These are phyloP conservation scores for Tilletia caries DNA, from an alignment of 1,284 basidiomycete species.

Conservation along the genomic window DNA sequence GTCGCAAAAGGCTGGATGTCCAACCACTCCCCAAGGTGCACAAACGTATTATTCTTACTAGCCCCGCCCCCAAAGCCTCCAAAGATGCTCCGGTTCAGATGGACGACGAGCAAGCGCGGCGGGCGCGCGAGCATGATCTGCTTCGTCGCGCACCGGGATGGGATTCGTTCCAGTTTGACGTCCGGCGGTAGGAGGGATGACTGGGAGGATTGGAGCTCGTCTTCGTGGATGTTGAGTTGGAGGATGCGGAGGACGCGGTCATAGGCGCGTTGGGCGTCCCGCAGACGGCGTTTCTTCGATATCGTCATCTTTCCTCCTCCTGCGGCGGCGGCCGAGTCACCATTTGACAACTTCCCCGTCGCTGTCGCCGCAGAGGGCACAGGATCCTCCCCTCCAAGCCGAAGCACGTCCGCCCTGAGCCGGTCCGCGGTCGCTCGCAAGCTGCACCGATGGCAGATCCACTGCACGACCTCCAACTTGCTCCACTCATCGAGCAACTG, in stretches of 20 bases:
- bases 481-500: constrained; percentile 42
- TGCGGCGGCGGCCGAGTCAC: neutral
- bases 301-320: constrained; percentile 10
- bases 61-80: constrained; percentile 29
- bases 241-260: constrained; percentile 25
- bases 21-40: constrained; percentile 43
- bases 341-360: no score
- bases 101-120: constrained; percentile 40
- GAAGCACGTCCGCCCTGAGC: constrained; percentile 10
- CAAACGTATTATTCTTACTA: constrained; percentile 44
- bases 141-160: constrained; percentile 39
- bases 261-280: constrained; percentile 17
- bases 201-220: constrained; percentile 26
- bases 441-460: constrained; percentile 50
- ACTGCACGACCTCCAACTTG: constrained; percentile 47
- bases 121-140: constrained; percentile 48
- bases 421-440: constrained; percentile 28
- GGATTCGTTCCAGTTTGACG: constrained; percentile 19
- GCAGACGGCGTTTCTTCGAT: constrained; percentile 13
- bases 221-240: constrained; percentile 33
- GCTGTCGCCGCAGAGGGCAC: no score
- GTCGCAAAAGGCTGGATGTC: constrained; percentile 36
- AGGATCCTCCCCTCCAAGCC: constrained; percentile 13
- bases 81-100: constrained; percentile 47
- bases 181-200: constrained; percentile 5